Conservation (phyloP, 2,329 filamentous ascomycete species). For the Fusarium bulbicola region DNA sequence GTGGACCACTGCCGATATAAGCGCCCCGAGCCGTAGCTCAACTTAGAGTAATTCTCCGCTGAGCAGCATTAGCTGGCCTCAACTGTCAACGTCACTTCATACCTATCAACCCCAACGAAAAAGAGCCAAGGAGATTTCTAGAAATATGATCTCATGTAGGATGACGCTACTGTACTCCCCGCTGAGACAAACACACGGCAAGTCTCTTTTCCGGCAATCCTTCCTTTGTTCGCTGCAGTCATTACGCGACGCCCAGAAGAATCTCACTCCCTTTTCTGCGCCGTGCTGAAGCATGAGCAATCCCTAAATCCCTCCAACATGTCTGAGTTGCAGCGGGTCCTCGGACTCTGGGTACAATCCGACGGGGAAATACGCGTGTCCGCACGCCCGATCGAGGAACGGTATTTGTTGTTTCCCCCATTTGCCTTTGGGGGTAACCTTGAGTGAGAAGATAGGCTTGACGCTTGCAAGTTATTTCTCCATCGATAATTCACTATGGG, state of each 20-base stretch:
- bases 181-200: neutral
- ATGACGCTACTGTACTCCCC: neutral
- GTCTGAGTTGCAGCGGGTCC: neutral
- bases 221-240: neutral
- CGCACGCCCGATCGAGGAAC: neutral
- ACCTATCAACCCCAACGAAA: neutral
- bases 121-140: neutral
- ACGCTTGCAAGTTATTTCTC: neutral
- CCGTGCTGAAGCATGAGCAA: neutral
- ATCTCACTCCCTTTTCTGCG: neutral
- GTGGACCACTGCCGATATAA: neutral
- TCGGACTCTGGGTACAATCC: neutral
- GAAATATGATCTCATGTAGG: neutral
- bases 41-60: neutral
- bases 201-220: neutral
- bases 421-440: neutral
- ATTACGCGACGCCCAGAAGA: neutral
- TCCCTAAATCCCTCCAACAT: neutral
- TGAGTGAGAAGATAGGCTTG: neutral
- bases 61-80: neutral
- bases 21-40: neutral
- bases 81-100: neutral
- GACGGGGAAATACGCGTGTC: neutral
- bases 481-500: neutral
- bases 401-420: neutral